phyloP scores from a whole-genome alignment of 805 yeast species.

The Lachancea lanzarotensis region DNA sequence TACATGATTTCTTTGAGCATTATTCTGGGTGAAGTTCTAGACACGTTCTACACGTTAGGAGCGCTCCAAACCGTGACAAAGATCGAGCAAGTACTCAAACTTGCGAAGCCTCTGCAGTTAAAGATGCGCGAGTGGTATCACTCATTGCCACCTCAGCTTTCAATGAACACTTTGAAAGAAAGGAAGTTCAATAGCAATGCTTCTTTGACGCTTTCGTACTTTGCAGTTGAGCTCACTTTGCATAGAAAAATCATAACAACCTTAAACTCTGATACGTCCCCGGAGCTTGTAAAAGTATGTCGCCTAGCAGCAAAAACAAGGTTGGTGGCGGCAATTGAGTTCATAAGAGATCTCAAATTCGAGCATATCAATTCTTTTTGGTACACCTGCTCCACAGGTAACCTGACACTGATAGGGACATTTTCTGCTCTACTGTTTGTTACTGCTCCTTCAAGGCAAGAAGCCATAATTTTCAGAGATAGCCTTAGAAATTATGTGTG shows the following conservation, averaged over 20 bases:
- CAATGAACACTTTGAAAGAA: conserved; percentile 54
- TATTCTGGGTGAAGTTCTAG: conserved; percentile 65
- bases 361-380: conserved; percentile 86
- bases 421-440: conserved; percentile 78
- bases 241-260: conserved; percentile 70
- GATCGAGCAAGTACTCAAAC: conserved; percentile 60
- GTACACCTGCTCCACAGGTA: conserved; percentile 77
- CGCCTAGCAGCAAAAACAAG: conserved; percentile 81
- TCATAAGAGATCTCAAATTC: conserved; percentile 64
- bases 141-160: conserved; percentile 56
- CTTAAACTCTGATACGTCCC: conserved; percentile 40
- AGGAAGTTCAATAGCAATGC: conserved; percentile 68
- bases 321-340: conserved; percentile 73
- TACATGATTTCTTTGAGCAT: conserved; percentile 59
- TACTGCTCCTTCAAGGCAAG: conserved; percentile 57
- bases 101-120: conserved; percentile 78
- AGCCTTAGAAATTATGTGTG: conserved; percentile 71
- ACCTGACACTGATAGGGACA: conserved; percentile 76
- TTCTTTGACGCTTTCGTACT: conserved; percentile 73
- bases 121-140: conserved; percentile 72
- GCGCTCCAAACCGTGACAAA: conserved; percentile 51
- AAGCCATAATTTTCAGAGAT: conserved; percentile 55
- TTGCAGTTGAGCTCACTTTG: conserved; percentile 81
- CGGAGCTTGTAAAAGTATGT: conserved; percentile 58
- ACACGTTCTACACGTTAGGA: conserved; percentile 62